Percentiles rank a stretch among this genome's conserved stretches.
phyloP scores from a whole-genome alignment of 202 grass and related monocot genomes.

The Setaria italica region DNA sequence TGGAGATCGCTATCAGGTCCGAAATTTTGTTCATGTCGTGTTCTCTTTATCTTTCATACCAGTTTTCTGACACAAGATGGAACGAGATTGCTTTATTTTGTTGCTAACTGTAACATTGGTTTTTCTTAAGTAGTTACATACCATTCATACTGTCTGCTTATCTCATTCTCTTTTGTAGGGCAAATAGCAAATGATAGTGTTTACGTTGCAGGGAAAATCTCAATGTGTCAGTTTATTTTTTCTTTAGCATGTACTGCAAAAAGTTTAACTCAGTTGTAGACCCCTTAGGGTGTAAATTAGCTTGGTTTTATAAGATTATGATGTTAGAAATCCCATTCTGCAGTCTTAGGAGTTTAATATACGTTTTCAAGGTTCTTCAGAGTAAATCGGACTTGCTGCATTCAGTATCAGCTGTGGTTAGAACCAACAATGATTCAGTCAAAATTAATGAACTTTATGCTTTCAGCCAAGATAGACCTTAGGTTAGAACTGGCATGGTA shows the following conservation, averaged over 20 bases:
- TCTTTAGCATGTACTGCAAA: background rate
- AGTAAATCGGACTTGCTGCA: background rate
- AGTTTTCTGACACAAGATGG: conserved; percentile 1
- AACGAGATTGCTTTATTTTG: background rate
- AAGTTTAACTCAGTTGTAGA: background rate
- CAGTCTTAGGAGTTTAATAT: background rate
- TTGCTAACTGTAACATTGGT: conserved; percentile 5
- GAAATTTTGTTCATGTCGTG: conserved; percentile 30
- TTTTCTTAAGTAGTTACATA: background rate
- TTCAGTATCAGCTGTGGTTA: conserved; percentile 7
- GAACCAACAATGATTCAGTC: background rate
- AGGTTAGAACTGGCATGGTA: conserved; percentile 8
- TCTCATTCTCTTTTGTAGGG: background rate
- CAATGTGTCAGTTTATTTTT: background rate
- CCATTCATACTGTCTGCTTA: too few relatives aligned
- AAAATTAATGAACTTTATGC: background rate
- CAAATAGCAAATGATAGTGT: conserved; percentile 15
- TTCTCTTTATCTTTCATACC: background rate
- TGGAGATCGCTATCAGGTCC: conserved; percentile 95
- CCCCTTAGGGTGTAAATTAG: background rate
- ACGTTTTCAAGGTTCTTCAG: background rate
- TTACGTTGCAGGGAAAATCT: conserved; percentile 16
- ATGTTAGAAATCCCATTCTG: background rate
- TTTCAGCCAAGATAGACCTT: background rate
- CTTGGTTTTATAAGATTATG: background rate